These are phyloP conservation scores for Exophiala sideris DNA, from an alignment of 2,329 filamentous ascomycete genomes.

Conservation along the genomic window DNA sequence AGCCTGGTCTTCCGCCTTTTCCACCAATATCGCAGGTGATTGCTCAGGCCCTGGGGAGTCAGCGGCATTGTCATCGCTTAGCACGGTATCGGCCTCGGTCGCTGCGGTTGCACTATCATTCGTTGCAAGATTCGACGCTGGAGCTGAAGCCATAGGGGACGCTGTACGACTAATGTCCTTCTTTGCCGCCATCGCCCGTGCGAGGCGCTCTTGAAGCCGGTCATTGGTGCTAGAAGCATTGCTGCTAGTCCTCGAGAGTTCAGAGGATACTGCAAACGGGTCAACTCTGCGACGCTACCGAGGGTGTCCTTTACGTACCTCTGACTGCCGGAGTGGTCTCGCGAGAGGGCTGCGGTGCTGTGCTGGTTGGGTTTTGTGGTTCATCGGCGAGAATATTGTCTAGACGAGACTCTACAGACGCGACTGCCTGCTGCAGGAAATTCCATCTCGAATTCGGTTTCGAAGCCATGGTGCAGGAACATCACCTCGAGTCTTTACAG, in stretches of 20 bases:
- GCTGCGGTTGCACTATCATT: constrained; percentile 29
- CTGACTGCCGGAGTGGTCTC: constrained; percentile 28
- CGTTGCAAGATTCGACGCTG: constrained; percentile 51
- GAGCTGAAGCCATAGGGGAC: constrained; percentile 36
- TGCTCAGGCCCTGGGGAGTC: neutral
- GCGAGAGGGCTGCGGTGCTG: constrained; percentile 29
- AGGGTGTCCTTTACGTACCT: constrained; percentile 76
- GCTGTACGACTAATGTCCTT: constrained; percentile 54
- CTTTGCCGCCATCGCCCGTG: constrained; percentile 72
- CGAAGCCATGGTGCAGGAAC: constrained; percentile 11
- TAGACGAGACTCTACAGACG: constrained; percentile 86
- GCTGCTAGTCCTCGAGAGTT: constrained; percentile 61
- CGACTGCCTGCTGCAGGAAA: constrained; percentile 84
- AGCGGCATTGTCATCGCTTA: neutral
- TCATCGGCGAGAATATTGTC: constrained; percentile 86
- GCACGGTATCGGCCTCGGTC: constrained; percentile 5
- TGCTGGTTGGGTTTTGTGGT: constrained; percentile 23
- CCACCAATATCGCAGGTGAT: too few species aligned
- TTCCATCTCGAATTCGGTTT: constrained; percentile 65
- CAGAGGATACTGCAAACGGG: constrained; percentile 30
- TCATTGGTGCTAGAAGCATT: constrained; percentile 66
- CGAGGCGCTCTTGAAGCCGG: constrained; percentile 81
- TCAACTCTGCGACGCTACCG: constrained; percentile 65
- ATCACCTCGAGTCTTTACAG: neutral
- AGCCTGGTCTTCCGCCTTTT: neutral